Percentiles rank a stretch among this genome's conserved stretches.
Conservation (phyloP, 176 grass and related monocot genomes). For the Canna indica region DNA sequence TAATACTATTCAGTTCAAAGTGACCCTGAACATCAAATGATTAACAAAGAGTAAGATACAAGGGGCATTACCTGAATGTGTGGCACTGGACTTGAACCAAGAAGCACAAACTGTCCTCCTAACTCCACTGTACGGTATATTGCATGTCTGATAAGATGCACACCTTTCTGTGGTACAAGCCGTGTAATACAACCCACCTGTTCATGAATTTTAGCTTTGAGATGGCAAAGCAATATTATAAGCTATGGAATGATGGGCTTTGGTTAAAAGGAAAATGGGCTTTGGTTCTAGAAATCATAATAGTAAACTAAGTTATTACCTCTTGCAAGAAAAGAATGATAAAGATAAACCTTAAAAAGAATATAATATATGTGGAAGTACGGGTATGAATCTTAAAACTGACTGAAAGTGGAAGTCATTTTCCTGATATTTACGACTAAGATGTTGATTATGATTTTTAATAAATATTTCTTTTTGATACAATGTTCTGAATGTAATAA, state of each 20-base stretch:
- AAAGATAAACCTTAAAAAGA: too few species aligned
- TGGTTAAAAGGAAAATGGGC: background rate
- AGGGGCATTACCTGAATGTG: conserved; percentile 55
- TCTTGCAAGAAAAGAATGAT: background rate
- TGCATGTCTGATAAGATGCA: conserved; percentile 92
- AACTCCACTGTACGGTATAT: conserved; percentile 82
- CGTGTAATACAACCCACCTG: conserved; percentile 94
- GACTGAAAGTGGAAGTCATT: too few species aligned
- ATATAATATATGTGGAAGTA: too few species aligned
- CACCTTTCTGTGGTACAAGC: conserved; percentile 92
- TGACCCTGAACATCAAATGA: too few species aligned
- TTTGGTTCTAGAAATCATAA: background rate
- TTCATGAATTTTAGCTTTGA: conserved; percentile 13
- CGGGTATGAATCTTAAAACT: too few species aligned
- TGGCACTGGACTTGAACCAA: conserved; percentile 85
- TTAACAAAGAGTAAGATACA: too few species aligned
- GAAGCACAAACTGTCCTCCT: conserved; percentile 91
- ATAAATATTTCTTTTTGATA: too few species aligned
- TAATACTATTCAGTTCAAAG: too few species aligned
- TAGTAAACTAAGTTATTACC: background rate
- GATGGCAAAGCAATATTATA: background rate
- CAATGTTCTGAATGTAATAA: too few species aligned
- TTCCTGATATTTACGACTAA: too few species aligned
- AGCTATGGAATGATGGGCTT: background rate
- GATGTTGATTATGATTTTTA: too few species aligned